These are phyloP conservation scores for Linderina pennispora DNA, from an alignment of 192 early-diverging fungal species.

Conservation along the genomic window DNA sequence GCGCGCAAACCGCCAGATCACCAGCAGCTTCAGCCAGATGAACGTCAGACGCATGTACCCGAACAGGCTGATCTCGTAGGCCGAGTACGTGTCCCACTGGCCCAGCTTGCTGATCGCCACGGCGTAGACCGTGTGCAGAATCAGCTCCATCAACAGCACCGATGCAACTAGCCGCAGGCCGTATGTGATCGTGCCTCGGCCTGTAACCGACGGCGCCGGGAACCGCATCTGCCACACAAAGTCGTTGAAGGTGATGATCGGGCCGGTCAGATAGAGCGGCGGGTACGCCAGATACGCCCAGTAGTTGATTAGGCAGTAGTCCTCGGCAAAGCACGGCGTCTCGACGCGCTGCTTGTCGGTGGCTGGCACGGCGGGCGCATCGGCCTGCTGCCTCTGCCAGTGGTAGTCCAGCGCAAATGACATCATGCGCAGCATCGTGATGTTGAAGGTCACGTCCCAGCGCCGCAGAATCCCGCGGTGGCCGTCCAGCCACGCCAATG, in stretches of 20 bases:
- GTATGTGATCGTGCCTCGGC: constrained; percentile 41
- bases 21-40: constrained; percentile 93
- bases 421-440: constrained; percentile 81
- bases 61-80: constrained; percentile 78
- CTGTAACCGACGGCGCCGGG: constrained; percentile 32
- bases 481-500: constrained; percentile 63
- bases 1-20: constrained; percentile 97
- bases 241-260: constrained; percentile 93
- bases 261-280: constrained; percentile 90
- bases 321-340: constrained; percentile 45
- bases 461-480: constrained; percentile 65
- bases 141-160: constrained; percentile 78
- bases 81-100: constrained; percentile 77
- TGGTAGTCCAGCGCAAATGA: constrained; percentile 94
- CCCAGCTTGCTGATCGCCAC: constrained; percentile 84
- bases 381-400: constrained; percentile 61
- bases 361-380: constrained; percentile 12
- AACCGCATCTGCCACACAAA: constrained; percentile 74
- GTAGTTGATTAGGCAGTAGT: constrained; percentile 79
- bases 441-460: constrained; percentile 90
- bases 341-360: constrained; percentile 58
- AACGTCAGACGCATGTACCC: constrained; percentile 85
- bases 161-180: constrained; percentile 59
- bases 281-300: constrained; percentile 79
- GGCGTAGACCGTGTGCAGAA: constrained; percentile 81